Evolutionary conservation across 2,329 filamentous ascomycete genomes (phyloP).

Genomic region (Clathrospora elynae): DNA sequence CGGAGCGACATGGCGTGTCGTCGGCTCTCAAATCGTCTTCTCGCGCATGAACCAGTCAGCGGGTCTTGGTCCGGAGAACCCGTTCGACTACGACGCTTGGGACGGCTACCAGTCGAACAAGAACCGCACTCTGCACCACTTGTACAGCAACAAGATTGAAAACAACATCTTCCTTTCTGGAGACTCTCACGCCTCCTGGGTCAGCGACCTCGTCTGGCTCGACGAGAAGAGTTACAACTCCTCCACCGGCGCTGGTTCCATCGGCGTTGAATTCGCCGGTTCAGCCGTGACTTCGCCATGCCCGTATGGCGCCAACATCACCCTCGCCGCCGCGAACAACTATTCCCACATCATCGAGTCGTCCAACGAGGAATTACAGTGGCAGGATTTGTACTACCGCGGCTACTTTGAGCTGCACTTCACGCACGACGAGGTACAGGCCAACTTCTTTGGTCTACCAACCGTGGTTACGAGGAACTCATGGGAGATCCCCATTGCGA

Average conservation of each 20-base stretch:
- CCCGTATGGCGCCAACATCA: slow-evolving; percentile 64
- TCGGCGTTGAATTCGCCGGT: slow-evolving; percentile 63
- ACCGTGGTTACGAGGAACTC: slow-evolving; percentile 64
- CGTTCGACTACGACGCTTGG: slow-evolving; percentile 64
- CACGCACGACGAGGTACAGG: slow-evolving; percentile 59
- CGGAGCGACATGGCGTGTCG: slow-evolving; percentile 71
- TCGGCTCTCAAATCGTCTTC: slow-evolving; percentile 74
- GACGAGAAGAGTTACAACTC: slow-evolving; percentile 50
- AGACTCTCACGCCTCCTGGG: slow-evolving; percentile 70
- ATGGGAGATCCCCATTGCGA: slow-evolving; percentile 69
- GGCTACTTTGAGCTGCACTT: slow-evolving; percentile 73
- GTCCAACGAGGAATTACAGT: slow-evolving; percentile 69
- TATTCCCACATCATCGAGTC: slow-evolving; percentile 38
- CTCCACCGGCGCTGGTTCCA: slow-evolving; percentile 47
- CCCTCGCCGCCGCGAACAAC: slow-evolving; percentile 58
- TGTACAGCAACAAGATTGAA: slow-evolving; percentile 70
- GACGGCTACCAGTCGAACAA: slow-evolving; percentile 72
- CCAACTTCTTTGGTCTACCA: slow-evolving; percentile 68
- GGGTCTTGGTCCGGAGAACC: slow-evolving; percentile 51
- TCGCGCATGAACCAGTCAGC: slow-evolving; percentile 59
- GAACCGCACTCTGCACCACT: slow-evolving; percentile 70
- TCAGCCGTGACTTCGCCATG: slow-evolving; percentile 67
- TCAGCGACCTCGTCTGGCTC: slow-evolving; percentile 53
- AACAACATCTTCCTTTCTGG: slow-evolving; percentile 77
- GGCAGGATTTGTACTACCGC: slow-evolving; percentile 74